A percentile compares a stretch with the other conserved stretches of the same genome.
Evolutionary conservation across 805 yeast species (phyloP).

Genomic region (Saccharomycopsis olivae): DNA sequence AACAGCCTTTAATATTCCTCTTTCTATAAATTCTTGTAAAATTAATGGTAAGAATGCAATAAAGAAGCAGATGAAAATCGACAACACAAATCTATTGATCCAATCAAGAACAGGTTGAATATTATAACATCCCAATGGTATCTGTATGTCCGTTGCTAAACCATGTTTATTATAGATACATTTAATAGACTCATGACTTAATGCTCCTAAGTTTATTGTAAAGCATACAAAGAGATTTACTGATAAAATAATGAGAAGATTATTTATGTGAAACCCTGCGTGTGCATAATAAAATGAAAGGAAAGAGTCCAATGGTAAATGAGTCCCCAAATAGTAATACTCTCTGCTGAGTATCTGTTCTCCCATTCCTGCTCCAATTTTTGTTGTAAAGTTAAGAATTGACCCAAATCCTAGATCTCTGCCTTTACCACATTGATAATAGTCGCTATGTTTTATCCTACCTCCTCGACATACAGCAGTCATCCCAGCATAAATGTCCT

Average conservation of each 20-base stretch:
- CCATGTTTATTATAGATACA: conserved; percentile 56
- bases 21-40: conserved; percentile 71
- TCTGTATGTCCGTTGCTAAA: conserved; percentile 56
- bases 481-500: conserved; percentile 87
- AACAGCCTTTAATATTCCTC: conserved; percentile 69
- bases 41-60: conserved; percentile 71
- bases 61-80: conserved; percentile 74
- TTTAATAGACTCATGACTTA: conserved; percentile 59
- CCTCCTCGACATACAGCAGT: conserved; percentile 77
- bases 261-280: conserved; percentile 79
- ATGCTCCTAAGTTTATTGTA: conserved; percentile 57
- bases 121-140: conserved; percentile 65
- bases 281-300: conserved; percentile 79
- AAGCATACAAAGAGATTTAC: conserved; percentile 64
- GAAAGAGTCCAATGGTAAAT: conserved; percentile 70
- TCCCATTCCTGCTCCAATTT: conserved; percentile 92
- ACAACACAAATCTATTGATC: conserved; percentile 71
- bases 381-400: conserved; percentile 74
- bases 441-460: conserved; percentile 78
- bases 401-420: conserved; percentile 84
- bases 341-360: conserved; percentile 82
- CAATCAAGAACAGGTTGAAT: conserved; percentile 66
- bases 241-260: conserved; percentile 67
- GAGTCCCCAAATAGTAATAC: conserved; percentile 73
- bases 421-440: conserved; percentile 86